These are phyloP conservation scores for Erodium moschatum DNA, from an alignment of 441 rosid genomes.

Conservation along the genomic window DNA sequence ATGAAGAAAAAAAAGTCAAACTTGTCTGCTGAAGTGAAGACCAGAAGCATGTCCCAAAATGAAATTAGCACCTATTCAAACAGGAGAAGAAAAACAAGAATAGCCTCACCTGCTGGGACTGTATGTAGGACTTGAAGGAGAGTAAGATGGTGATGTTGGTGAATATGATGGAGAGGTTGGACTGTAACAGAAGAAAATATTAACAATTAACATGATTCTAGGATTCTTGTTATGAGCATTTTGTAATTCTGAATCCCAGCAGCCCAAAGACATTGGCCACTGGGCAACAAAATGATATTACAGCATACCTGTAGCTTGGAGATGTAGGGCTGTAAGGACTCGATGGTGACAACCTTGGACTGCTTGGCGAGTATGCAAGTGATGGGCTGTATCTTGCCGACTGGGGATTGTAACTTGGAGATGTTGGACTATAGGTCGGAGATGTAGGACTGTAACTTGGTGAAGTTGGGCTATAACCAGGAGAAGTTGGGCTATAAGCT, in stretches of 20 bases:
- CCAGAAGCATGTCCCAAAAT: background rate
- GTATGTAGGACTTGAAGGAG: constrained; percentile 84
- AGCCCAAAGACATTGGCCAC: no score
- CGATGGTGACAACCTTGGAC: constrained; percentile 77
- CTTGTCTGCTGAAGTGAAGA: constrained; percentile 6
- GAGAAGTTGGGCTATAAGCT: no score
- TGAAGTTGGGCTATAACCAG: no score
- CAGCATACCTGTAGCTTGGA: constrained; percentile 66
- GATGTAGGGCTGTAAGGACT: constrained; percentile 93
- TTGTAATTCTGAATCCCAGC: background rate
- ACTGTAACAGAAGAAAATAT: constrained; percentile 34
- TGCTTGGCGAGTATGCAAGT: constrained; percentile 85
- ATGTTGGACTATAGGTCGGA: constrained; percentile 18
- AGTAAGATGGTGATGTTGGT: constrained; percentile 89
- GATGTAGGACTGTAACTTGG: no score
- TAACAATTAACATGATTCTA: background rate
- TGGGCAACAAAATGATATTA: background rate
- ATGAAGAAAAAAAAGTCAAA: background rate
- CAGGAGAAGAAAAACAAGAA: background rate
- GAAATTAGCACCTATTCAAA: background rate
- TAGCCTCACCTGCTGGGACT: constrained; percentile 87
- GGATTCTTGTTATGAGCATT: background rate
- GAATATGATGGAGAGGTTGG: constrained; percentile 93
- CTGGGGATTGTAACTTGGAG: constrained; percentile 78
- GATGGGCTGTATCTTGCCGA: constrained; percentile 78